Evolutionary conservation across 139 green algal species (phyloP), one percentile per base, ranked within the genome.

Genomic region (Chlamydomonas asymmetrica): DNA sequence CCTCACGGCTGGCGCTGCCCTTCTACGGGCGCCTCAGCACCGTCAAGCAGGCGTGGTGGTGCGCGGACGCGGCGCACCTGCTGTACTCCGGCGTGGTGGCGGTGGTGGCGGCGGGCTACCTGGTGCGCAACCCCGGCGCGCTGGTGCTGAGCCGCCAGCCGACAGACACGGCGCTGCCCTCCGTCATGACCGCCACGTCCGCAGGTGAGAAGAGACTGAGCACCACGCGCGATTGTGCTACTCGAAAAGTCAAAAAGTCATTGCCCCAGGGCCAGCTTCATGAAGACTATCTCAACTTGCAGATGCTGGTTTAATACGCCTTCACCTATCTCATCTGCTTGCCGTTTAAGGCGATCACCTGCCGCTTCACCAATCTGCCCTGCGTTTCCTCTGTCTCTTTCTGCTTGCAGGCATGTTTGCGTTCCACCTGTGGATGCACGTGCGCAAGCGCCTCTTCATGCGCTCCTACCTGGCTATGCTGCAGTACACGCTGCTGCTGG

Each of bases 381-480:
- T n/a, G n/a, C 27, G 6, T 64, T 5, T 16, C 5, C 57, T 31
- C 10, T 16, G 37, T 22, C 48, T 52, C 9, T 61, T 52, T 35
- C 54, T 49, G n/a, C 63, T 72, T 66, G 80, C 91, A 68, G 91
- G 91, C 48, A 93, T 93, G 76, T 93, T 91, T 31, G 91, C 75
- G 2, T 94, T 94, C 74, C 76, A 88, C 64, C 87, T 95, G 39
- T 93, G 84, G 84, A 61, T 87, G 22, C 79, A 88, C 39, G 87
- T 95, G 61, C 73, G 78, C 38, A 54, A 76, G 34, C 85, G 80
- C 31, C 69, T 81, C 23, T 77, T 78, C 32, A 45, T 59, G 5
- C 65, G 57, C 32, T 75, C 76, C 37, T 22, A 54, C 20, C 57
- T 75, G 32, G 69, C 82, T 25, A 59, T 96, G 54, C 18, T 89